Conservation (phyloP, 176 grass and related monocot genomes). For the Chloris gayana region DNA sequence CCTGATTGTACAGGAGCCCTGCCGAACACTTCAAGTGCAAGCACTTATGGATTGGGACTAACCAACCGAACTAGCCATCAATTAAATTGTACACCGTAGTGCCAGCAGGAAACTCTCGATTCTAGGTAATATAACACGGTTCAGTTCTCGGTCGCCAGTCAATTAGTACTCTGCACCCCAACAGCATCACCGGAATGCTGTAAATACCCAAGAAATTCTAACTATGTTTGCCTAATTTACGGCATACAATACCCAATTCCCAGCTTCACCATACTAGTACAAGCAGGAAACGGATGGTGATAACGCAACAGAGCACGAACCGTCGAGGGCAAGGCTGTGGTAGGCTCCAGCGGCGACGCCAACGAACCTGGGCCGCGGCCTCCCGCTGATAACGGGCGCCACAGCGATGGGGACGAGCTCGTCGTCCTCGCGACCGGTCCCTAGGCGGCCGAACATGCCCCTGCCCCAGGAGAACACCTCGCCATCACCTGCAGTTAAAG, state of each 20-base stretch:
- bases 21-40: neutral
- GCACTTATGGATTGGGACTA: neutral
- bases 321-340: constrained; percentile 87
- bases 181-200: neutral
- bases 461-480: constrained; percentile 86
- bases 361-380: constrained; percentile 50
- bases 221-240: neutral
- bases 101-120: neutral
- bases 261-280: neutral
- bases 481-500: constrained; percentile 61
- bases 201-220: neutral
- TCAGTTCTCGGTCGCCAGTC: neutral
- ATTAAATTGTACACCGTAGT: neutral
- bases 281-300: neutral
- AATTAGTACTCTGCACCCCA: neutral
- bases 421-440: constrained; percentile 70
- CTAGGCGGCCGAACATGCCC: constrained; percentile 85
- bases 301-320: constrained; percentile 34
- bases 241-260: neutral
- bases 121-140: neutral
- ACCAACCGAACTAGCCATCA: neutral
- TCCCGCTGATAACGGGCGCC: constrained; percentile 32
- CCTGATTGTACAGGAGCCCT: neutral
- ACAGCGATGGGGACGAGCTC: constrained; percentile 64
- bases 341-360: constrained; percentile 77